These are phyloP conservation scores for Solanum rostratum DNA, from an alignment of 257 asterid genomes.

Conservation along the genomic window DNA sequence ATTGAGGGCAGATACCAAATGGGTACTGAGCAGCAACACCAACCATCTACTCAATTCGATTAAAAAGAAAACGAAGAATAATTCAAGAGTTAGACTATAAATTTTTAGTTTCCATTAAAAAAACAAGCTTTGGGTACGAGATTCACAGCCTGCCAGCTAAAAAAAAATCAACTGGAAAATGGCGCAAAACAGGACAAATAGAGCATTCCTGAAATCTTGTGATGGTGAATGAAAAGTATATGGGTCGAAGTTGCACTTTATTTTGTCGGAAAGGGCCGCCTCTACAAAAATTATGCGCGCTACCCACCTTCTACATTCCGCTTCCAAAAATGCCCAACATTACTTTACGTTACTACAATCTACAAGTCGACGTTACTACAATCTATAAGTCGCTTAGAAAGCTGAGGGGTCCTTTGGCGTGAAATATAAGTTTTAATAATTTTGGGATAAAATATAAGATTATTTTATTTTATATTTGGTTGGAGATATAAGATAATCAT, in stretches of 20 bases:
- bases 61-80: background rate
- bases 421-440: too few species aligned
- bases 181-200: background rate
- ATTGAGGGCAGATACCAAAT: constrained; percentile 21
- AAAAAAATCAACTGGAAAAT: background rate
- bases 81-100: background rate
- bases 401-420: too few species aligned
- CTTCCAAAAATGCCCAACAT: too few species aligned
- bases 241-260: background rate
- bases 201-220: background rate
- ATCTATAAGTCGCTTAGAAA: too few species aligned
- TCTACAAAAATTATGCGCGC: background rate
- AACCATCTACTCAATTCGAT: constrained; percentile 28
- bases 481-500: too few species aligned
- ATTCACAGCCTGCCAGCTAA: background rate
- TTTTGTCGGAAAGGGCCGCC: background rate
- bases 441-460: too few species aligned
- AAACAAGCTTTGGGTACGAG: too few species aligned
- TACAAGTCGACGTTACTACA: too few species aligned
- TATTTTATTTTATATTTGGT: too few species aligned
- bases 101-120: too few species aligned
- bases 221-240: background rate
- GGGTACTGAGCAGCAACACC: constrained; percentile 29
- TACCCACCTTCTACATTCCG: too few species aligned
- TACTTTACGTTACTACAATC: too few species aligned